These are phyloP conservation scores for Alternaria sp. DNA, from an alignment of 2,329 filamentous ascomycete species.

Conservation along the genomic window DNA sequence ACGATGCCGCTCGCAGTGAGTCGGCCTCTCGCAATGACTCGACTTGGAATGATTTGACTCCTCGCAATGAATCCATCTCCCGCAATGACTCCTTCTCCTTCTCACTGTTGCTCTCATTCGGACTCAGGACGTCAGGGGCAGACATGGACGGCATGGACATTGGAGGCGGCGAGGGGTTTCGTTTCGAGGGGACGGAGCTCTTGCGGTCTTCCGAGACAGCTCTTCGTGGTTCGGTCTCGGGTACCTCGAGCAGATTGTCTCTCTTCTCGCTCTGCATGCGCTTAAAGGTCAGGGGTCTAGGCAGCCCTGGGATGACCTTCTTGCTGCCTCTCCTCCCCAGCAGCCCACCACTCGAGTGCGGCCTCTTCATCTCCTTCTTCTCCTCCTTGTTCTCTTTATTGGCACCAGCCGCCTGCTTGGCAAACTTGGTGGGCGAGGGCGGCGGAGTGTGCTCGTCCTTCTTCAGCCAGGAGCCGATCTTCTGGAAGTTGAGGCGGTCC, in stretches of 20 bases:
- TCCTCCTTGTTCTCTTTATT: slow-evolving; percentile 27
- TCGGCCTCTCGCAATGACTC: not conserved
- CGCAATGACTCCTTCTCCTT: slow-evolving; percentile 26
- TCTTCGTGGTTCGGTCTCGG: slow-evolving; percentile 73
- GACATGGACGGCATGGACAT: slow-evolving; percentile 51
- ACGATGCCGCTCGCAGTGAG: not conserved
- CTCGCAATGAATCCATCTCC: not conserved
- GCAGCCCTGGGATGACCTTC: slow-evolving; percentile 79
- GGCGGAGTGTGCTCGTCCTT: slow-evolving; percentile 49
- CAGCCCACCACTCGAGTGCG: slow-evolving; percentile 45
- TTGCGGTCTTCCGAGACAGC: slow-evolving; percentile 75
- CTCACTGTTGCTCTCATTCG: slow-evolving; percentile 36
- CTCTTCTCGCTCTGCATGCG: slow-evolving; percentile 83
- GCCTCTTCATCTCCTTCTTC: slow-evolving; percentile 45
- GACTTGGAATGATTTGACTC: not conserved
- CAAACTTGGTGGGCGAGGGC: slow-evolving; percentile 20
- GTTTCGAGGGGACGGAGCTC: slow-evolving; percentile 66
- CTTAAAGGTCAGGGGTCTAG: slow-evolving; percentile 80
- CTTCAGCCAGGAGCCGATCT: slow-evolving; percentile 54
- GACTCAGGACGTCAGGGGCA: slow-evolving; percentile 50
- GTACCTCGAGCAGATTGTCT: slow-evolving; percentile 73
- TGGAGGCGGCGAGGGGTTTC: slow-evolving; percentile 54
- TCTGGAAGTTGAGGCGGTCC: slow-evolving; percentile 50
- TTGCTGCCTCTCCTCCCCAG: slow-evolving; percentile 50
- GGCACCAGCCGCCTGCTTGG: slow-evolving; percentile 6